phyloP scores from a whole-genome alignment of 257 asterid genomes.

The Solanum corneliomulleri region DNA sequence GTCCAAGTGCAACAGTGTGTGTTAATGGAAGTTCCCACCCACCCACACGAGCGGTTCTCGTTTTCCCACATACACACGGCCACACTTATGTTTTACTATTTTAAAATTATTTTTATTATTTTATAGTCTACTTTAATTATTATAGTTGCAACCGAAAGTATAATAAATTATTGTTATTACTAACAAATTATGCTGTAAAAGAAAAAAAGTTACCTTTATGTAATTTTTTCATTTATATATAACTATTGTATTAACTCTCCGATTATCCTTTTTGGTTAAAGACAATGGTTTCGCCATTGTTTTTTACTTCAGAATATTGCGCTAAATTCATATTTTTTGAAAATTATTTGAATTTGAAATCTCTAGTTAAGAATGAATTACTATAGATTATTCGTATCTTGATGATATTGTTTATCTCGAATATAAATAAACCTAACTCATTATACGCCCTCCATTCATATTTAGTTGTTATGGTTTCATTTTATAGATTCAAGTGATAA shows the following conservation, averaged over 20 bases:
- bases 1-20: constrained; percentile 8
- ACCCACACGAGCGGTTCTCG: constrained; percentile 29
- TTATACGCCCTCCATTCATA: not conserved
- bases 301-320: no score
- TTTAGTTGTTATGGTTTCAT: no score
- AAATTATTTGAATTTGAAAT: not conserved
- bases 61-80: constrained; percentile 3
- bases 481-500: not conserved
- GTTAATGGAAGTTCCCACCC: constrained; percentile 7
- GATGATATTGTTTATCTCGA: not conserved
- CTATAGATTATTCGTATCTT: not conserved
- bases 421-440: not conserved
- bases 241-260: not conserved
- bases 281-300: no score
- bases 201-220: not conserved
- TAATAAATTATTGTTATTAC: not conserved
- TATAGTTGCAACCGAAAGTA: not conserved
- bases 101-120: no score
- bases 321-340: no score
- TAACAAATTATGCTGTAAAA: not conserved
- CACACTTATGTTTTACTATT: not conserved
- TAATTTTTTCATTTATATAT: not conserved
- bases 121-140: not conserved
- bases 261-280: no score
- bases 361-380: not conserved